A percentile compares a stretch with the other conserved stretches of the same genome.
Conservation (phyloP, 106 monocot species). For the Phalaenopsis aphrodite region DNA sequence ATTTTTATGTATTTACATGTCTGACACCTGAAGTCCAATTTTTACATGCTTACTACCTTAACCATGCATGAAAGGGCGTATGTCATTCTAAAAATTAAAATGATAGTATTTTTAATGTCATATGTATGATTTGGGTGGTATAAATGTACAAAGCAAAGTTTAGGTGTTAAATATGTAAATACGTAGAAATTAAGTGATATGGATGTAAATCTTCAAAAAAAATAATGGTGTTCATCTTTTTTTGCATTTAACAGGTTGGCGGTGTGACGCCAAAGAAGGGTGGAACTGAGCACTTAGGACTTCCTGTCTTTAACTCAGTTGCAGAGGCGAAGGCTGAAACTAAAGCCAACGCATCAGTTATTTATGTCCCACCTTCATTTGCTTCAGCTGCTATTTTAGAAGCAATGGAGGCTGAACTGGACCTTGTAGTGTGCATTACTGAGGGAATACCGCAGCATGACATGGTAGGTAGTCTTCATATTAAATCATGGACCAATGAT, state of each 20-base stretch:
- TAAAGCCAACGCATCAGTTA: slow-evolving; percentile 91
- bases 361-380: slow-evolving; percentile 93
- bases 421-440: slow-evolving; percentile 83
- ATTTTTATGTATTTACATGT: no score
- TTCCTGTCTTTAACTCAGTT: slow-evolving; percentile 87
- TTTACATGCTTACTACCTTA: no score
- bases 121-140: no score
- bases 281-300: slow-evolving; percentile 85
- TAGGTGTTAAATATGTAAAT: no score
- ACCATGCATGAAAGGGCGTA: no score
- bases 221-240: background rate
- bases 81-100: no score
- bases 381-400: slow-evolving; percentile 97
- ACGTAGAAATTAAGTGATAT: no score
- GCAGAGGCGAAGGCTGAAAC: slow-evolving; percentile 96
- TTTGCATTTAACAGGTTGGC: slow-evolving; percentile 49
- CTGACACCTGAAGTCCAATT: no score
- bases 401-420: slow-evolving; percentile 86
- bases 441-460: slow-evolving; percentile 97
- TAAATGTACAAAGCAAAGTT: no score
- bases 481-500: background rate
- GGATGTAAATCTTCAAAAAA: no score
- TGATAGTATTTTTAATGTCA: no score
- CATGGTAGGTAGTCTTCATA: slow-evolving; percentile 33
- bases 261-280: slow-evolving; percentile 98